Conservation (phyloP, 2,329 filamentous ascomycete species). For the Podosphaera aphanis region DNA sequence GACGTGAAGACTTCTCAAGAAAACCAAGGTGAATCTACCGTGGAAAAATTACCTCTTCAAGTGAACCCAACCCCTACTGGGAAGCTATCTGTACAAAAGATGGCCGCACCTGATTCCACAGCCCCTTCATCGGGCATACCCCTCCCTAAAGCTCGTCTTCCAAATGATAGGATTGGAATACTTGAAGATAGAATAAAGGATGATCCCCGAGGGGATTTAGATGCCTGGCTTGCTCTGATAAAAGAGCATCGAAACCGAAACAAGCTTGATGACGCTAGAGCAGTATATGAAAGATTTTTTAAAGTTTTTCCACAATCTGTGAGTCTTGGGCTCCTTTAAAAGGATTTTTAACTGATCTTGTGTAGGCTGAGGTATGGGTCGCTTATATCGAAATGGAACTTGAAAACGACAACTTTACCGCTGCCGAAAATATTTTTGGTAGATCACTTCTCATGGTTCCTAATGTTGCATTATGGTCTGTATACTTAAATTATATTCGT, state of each 20-base stretch:
- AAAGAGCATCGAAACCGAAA: constrained; percentile 61
- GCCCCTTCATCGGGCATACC: constrained; percentile 9
- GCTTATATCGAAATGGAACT: constrained; percentile 77
- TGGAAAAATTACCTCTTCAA: constrained; percentile 8
- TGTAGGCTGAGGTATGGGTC: constrained; percentile 74
- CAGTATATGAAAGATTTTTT: constrained; percentile 67
- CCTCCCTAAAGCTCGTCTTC: constrained; percentile 16
- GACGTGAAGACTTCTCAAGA: constrained; percentile 9
- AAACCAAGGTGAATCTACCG: constrained; percentile 14
- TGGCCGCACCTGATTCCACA: constrained; percentile 10
- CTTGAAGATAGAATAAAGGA: constrained; percentile 81
- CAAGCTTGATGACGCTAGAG: constrained; percentile 59
- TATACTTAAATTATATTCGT: constrained; percentile 88
- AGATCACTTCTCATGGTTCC: constrained; percentile 56
- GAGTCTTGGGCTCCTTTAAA: constrained; percentile 23
- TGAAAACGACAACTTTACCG: constrained; percentile 57
- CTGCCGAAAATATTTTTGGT: constrained; percentile 64
- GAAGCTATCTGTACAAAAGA: constrained; percentile 4
- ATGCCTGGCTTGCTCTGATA: constrained; percentile 77
- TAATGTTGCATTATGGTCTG: constrained; percentile 71
- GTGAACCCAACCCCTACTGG: constrained; percentile 10
- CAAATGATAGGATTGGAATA: constrained; percentile 17
- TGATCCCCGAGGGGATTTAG: constrained; percentile 76
- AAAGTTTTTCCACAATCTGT: constrained; percentile 76
- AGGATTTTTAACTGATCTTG: constrained; percentile 15